Evolutionary conservation across 1,284 basidiomycete species (phyloP), one percentile per base, ranked within the genome.

Genomic region (Phellopilus nigrolimitatus): DNA sequence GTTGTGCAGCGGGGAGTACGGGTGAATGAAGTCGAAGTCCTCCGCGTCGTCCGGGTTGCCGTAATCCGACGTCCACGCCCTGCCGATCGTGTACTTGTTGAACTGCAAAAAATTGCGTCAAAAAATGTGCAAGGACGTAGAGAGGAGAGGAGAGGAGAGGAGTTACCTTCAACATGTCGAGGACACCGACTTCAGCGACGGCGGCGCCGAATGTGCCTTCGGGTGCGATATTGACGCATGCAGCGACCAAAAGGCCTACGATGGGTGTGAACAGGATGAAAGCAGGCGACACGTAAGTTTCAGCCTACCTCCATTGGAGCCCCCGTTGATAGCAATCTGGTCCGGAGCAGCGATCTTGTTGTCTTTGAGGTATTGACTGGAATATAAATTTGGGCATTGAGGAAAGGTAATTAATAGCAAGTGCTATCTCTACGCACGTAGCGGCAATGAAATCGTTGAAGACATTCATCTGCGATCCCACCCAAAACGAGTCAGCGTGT

Each of bases 391-490:
- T 22, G 42, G 3, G 39, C 15, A 5, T n/a, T 36, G 17, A 38
- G 38, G 13, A 4, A 25, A 48, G 21, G 10, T 10, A 3, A 42
- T 12, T 12, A 39, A 10, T 19, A 10, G 42, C 19, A 33, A 10
- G 33, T 7, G 6, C 53, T 27, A 28, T 47, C 28, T 44, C 27
- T 30, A 68, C 80, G 59, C 68, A 87, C 82, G 82, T 82, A 6
- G 88, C 91, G 2, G 85, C 79, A 55, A 87, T 82, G 63, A 89
- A 88, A 62, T 93, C 90, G 61, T 91, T 75, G 62, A 90, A 91
- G 36, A 82, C 84, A 55, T 91, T 89, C 52, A 74, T 76, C 82
- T 86, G 49, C 10, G 49, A 25, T n/a, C n/a, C n/a, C n/a, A n/a
- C n/a, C n/a, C n/a, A n/a, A n/a, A n/a, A n/a, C n/a, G n/a, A n/a